Evolutionary conservation across 306 rosid species (phyloP), one percentile per base, ranked within the genome.

Genomic region (Trifolium subterraneum): DNA sequence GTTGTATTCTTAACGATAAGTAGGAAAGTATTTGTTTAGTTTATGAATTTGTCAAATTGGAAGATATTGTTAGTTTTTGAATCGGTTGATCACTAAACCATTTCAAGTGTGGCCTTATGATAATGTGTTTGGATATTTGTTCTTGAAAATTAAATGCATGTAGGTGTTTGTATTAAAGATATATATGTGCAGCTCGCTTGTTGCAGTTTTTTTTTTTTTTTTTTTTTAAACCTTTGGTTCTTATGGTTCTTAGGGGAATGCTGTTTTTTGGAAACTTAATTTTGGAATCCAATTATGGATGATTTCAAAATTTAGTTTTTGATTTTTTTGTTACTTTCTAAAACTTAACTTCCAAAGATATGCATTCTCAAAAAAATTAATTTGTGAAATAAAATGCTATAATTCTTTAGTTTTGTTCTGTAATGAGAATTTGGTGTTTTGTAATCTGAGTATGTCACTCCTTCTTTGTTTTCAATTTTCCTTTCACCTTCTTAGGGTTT

Each of bases 61-160:
- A 14, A 69, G 42, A 41, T n/a, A 59, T 29, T 58, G 12, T 3
- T 60, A 33, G 62, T 10, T 69, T 47, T 60, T 60, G 64, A 77
- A 33, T 59, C 16, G 19, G 63, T 59, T 48, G 52, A 35, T 47
- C 54, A 6, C 52, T 45, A 16, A 56, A 68, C 61, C 36, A 76
- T 62, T 18, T 66, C 68, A 4, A 8, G 31, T 31, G 19, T 18
- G 39, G 41, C 25, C 29, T 62, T 35, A 35, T 64, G 41, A 39
- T 54, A 38, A 23, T 60, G 15, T n/a, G 44, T 38, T 75, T 38
- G 27, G 59, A 42, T 59, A 20, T 75, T 38, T 27, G 60, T 29
- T 60, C 13, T 25, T 59, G 18, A 59, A 59, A 16, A 44, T 16
- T 42, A 42, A 16, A 23, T 42, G 6, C 10, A 2, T 36, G 48